Conservation (phyloP, 192 early-diverging fungal species). For the Linnemannia zychae region DNA sequence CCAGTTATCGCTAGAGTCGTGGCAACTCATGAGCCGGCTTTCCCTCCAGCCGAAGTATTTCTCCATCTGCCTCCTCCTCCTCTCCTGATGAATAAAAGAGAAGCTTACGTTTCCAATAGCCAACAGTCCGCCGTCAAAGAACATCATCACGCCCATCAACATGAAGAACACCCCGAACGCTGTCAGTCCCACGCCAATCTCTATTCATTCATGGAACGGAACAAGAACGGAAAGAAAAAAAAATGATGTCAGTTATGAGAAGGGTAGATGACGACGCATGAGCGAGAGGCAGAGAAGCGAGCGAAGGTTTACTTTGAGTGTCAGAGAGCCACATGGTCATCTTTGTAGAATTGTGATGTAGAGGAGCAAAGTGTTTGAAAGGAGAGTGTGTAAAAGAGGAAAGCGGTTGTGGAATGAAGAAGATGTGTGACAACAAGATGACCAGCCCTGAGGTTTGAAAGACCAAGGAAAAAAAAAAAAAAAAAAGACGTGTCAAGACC, state of each 20-base stretch:
- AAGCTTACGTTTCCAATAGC: slow-evolving; percentile 94
- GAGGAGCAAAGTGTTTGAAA: too few relatives aligned
- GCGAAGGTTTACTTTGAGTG: slow-evolving; percentile 34
- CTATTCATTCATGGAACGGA: slow-evolving; percentile 25
- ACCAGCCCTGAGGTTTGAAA: background rate
- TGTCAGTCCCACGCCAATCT: slow-evolving; percentile 96
- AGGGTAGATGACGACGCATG: background rate
- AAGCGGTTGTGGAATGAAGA: background rate
- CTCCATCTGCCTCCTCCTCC: background rate
- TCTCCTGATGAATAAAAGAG: background rate
- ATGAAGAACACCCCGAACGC: slow-evolving; percentile 94
- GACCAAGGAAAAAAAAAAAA: background rate
- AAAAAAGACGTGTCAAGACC: background rate
- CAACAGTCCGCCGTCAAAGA: slow-evolving; percentile 95
- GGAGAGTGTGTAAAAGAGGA: background rate
- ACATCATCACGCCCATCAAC: slow-evolving; percentile 92
- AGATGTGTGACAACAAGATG: background rate
- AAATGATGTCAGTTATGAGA: background rate
- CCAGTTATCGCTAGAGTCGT: too few relatives aligned
- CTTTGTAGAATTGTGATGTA: background rate
- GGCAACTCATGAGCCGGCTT: too few relatives aligned
- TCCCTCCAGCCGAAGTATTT: background rate
- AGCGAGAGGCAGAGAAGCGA: background rate
- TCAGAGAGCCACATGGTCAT: slow-evolving; percentile 43
- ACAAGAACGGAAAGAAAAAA: background rate